Conservation (phyloP, 441 rosid species). For the Pelargonium citronellum region DNA sequence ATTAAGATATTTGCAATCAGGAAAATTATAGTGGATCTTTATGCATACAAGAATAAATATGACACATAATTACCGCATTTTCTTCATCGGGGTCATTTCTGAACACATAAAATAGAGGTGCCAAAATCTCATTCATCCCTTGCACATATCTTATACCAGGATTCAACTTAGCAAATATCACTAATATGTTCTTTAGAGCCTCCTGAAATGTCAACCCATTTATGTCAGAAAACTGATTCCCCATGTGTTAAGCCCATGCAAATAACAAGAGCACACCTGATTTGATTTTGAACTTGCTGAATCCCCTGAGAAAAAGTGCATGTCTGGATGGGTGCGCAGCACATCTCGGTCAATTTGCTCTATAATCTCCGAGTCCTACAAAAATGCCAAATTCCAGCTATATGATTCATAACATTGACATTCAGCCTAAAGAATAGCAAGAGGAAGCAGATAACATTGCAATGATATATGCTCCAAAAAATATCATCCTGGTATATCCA, state of each 20-base stretch:
- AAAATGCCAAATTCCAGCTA: conserved; percentile 18
- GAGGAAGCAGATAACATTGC: background rate
- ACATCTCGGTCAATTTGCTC: conserved; percentile 97
- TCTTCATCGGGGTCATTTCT: conserved; percentile 81
- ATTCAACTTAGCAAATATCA: conserved; percentile 84
- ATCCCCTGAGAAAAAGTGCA: conserved; percentile 86
- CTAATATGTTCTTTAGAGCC: conserved; percentile 70
- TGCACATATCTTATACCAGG: conserved; percentile 97
- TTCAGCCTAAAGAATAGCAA: background rate
- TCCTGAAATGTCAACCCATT: conserved; percentile 45
- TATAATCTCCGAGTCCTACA: conserved; percentile 74
- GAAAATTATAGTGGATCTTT: too few relatives aligned
- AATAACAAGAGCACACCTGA: conserved; percentile 47
- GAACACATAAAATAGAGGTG: conserved; percentile 77
- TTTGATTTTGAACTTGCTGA: conserved; percentile 60
- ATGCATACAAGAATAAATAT: conserved; percentile 5
- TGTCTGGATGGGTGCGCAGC: conserved; percentile 91
- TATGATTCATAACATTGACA: conserved; percentile 2
- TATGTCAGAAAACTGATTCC: conserved; percentile 23
- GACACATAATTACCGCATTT: conserved; percentile 50
- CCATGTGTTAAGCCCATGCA: conserved; percentile 11
- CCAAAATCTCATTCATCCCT: conserved; percentile 97
- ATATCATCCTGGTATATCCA: background rate
- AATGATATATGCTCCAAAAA: background rate
- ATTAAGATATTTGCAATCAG: background rate